phyloP scores from a whole-genome alignment of 345 rosid species.

The Erucastrum elatum region DNA sequence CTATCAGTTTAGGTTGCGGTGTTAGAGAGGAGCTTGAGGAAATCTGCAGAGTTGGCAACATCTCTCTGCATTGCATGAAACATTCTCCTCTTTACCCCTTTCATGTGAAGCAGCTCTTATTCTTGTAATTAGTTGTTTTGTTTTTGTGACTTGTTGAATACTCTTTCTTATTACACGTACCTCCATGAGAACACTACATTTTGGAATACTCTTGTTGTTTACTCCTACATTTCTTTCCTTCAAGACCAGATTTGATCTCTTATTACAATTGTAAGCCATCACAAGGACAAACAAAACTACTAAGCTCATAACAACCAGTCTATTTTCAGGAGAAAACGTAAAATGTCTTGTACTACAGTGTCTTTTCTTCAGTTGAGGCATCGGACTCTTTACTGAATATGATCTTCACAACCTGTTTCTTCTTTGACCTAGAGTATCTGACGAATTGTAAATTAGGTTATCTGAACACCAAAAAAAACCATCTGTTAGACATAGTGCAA shows the following conservation, averaged over 20 bases:
- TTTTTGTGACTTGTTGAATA: background rate
- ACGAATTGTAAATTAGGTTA: background rate
- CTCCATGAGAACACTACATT: slow-evolving; percentile 21
- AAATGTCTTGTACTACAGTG: slow-evolving; percentile 1
- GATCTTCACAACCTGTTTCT: slow-evolving; percentile 39
- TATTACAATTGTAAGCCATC: background rate
- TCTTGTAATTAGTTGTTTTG: slow-evolving; percentile 33
- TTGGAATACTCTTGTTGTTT: slow-evolving; percentile 19
- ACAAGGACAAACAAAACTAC: background rate
- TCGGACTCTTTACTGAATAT: slow-evolving; percentile 34
- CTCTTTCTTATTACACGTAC: slow-evolving; percentile 6
- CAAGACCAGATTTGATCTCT: slow-evolving; percentile 8
- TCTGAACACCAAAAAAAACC: slow-evolving; percentile 18
- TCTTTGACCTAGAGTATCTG: slow-evolving; percentile 34
- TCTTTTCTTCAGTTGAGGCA: slow-evolving; percentile 25
- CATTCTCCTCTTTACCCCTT: slow-evolving; percentile 16
- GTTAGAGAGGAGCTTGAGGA: slow-evolving; percentile 22
- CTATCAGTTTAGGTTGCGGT: slow-evolving; percentile 36
- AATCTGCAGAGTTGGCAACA: slow-evolving; percentile 25
- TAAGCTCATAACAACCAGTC: background rate
- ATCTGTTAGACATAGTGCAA: slow-evolving; percentile 7
- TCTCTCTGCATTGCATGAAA: slow-evolving; percentile 15
- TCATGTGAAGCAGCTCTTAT: slow-evolving; percentile 24
- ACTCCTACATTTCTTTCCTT: background rate
- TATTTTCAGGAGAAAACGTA: background rate